These are phyloP conservation scores for Chlamydomonas sp. DNA, from an alignment of 139 green algal genomes.

Conservation along the genomic window DNA sequence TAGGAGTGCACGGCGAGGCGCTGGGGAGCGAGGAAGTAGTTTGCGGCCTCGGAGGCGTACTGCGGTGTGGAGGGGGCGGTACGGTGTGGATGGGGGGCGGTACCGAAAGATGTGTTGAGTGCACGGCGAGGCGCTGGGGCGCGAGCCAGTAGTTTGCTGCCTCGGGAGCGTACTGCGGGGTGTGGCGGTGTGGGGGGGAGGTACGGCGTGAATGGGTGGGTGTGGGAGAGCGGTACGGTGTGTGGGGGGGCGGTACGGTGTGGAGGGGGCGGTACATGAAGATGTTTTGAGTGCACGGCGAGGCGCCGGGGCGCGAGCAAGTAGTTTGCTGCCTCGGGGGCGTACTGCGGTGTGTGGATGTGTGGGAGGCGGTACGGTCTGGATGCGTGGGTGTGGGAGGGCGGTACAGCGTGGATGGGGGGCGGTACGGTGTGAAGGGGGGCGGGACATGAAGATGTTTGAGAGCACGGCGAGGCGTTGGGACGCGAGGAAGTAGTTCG, in stretches of 20 bases:
- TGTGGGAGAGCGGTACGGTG: too few relatives aligned
- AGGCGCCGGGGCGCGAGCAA: constrained; percentile 62
- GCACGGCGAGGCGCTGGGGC: constrained; percentile 42
- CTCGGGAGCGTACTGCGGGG: constrained; percentile 54
- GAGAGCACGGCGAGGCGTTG: constrained; percentile 42
- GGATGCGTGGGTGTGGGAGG: background rate
- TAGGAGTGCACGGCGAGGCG: constrained; percentile 60
- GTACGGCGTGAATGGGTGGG: background rate
- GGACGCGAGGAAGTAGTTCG: constrained; percentile 66
- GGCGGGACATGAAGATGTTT: too few relatives aligned
- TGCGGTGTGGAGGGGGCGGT: background rate
- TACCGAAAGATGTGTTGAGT: too few relatives aligned
- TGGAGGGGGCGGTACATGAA: too few relatives aligned
- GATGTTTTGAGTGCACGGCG: constrained; percentile 29
- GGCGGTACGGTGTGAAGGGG: background rate
- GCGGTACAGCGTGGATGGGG: background rate
- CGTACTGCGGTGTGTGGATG: constrained; percentile 51
- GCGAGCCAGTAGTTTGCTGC: constrained; percentile 67
- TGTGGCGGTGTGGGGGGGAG: background rate
- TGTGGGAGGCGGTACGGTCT: background rate
- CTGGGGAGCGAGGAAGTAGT: constrained; percentile 64
- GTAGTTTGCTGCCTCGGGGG: constrained; percentile 55
- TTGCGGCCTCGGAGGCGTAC: constrained; percentile 58
- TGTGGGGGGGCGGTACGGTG: too few relatives aligned
- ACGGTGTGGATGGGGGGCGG: too few relatives aligned